phyloP scores from a whole-genome alignment of 352 stramenopile species.

The Pythium chondricola region DNA sequence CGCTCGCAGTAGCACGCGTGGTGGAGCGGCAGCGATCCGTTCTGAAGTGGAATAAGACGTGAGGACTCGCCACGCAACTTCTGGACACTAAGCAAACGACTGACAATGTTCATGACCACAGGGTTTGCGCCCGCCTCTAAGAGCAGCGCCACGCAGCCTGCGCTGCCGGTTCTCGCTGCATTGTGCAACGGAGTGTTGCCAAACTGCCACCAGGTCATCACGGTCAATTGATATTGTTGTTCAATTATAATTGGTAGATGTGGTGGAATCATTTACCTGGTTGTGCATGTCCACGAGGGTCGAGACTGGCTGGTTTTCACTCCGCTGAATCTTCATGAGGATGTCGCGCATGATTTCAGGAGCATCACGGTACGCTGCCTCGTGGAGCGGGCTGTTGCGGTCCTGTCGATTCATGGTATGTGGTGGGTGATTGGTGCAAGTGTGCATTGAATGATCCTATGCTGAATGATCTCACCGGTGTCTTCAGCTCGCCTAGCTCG shows the following conservation, averaged over 20 bases:
- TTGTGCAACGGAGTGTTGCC: constrained; percentile 76
- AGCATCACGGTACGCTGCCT: constrained; percentile 50
- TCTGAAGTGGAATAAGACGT: constrained; percentile 26
- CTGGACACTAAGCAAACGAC: constrained; percentile 3
- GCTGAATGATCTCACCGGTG: constrained; percentile 37
- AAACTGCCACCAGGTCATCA: constrained; percentile 31
- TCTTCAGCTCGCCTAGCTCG: constrained; percentile 62
- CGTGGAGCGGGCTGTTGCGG: constrained; percentile 68
- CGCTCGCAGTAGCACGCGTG: constrained; percentile 74
- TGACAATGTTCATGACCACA: constrained; percentile 48
- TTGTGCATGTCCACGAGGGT: constrained; percentile 55
- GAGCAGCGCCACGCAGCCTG: constrained; percentile 39
- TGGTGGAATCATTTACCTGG: constrained; percentile 24
- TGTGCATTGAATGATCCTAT: too few relatives aligned
- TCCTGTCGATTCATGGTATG: too few relatives aligned
- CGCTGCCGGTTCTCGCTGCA: constrained; percentile 48
- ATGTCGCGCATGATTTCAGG: constrained; percentile 44
- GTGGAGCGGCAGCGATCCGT: constrained; percentile 63
- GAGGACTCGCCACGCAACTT: too few relatives aligned
- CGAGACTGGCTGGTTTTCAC: constrained; percentile 22
- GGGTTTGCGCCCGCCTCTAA: constrained; percentile 41
- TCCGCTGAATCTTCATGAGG: constrained; percentile 45
- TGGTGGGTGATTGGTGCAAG: too few relatives aligned
- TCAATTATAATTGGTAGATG: too few relatives aligned
- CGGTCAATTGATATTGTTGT: background rate